Percentiles rank a stretch among this genome's conserved stretches.
Conservation (phyloP, 768 basidiomycete species). For the Leccinum ochraceum region DNA sequence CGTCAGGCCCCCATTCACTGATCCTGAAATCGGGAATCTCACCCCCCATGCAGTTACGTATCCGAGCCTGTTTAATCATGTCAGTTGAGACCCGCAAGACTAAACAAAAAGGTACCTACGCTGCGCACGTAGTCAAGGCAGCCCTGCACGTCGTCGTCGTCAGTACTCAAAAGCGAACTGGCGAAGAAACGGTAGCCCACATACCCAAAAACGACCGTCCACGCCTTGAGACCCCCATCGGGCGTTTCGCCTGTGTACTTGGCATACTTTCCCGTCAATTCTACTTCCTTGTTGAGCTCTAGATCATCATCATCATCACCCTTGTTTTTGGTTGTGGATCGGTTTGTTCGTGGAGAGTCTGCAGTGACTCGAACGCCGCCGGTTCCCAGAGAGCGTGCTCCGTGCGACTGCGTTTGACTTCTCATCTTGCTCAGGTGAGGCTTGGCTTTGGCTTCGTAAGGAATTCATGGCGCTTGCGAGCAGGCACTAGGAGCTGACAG, state of each 20-base stretch:
- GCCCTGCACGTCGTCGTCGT: conserved; percentile 14
- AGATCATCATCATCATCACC: background rate
- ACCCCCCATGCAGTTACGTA: background rate
- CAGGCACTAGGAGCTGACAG: background rate
- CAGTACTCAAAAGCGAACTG: background rate
- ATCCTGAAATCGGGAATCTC: background rate
- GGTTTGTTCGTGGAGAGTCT: conserved; percentile 14
- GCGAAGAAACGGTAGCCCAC: background rate
- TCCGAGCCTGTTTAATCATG: background rate
- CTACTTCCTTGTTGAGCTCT: conserved; percentile 1
- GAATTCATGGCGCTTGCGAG: background rate
- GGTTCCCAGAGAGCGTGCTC: background rate
- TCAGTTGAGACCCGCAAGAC: background rate
- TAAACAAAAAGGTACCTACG: conserved; percentile 30
- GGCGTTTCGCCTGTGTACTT: conserved; percentile 26
- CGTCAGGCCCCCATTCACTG: background rate
- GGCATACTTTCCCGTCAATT: conserved; percentile 15
- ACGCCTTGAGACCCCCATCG: conserved; percentile 33
- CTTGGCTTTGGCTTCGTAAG: background rate
- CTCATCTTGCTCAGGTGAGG: background rate
- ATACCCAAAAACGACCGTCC: conserved; percentile 32
- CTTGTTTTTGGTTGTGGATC: background rate
- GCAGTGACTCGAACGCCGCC: background rate
- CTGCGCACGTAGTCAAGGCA: conserved; percentile 37
- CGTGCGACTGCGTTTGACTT: background rate